Conservation (phyloP, 148 eudicot genomes). For the Silene uniflora region DNA sequence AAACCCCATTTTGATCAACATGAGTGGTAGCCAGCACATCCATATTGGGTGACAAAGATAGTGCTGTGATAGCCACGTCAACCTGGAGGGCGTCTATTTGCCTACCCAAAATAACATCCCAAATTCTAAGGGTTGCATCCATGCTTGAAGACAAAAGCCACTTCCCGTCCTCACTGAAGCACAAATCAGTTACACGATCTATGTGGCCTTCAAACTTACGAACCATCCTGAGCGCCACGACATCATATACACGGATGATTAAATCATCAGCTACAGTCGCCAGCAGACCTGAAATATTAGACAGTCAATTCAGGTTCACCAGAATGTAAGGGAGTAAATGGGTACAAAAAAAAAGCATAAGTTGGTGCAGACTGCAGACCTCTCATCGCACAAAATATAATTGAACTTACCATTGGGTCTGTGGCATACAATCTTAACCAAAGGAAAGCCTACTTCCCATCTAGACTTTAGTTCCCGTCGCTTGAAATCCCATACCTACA, state of each 20-base stretch:
- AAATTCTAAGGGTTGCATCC: constrained; percentile 94
- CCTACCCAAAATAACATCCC: constrained; percentile 92
- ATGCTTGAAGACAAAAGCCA: constrained; percentile 97
- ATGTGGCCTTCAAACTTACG: constrained; percentile 94
- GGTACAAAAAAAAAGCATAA: neutral
- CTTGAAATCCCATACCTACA: constrained; percentile 91
- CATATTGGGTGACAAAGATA: constrained; percentile 97
- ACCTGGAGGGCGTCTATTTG: constrained; percentile 91
- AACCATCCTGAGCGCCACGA: constrained; percentile 81
- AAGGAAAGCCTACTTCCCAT: constrained; percentile 69
- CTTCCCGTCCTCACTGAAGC: constrained; percentile 98
- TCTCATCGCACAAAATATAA: neutral
- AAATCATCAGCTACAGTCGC: constrained; percentile 91
- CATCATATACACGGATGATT: constrained; percentile 84
- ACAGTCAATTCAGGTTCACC: neutral
- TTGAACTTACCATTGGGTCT: constrained; percentile 61
- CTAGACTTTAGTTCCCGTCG: constrained; percentile 62
- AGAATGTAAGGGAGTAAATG: neutral
- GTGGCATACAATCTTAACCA: constrained; percentile 75
- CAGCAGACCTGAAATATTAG: constrained; percentile 53
- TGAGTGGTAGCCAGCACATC: constrained; percentile 96
- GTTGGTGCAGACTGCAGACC: neutral
- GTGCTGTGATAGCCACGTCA: constrained; percentile 77
- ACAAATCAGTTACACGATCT: constrained; percentile 85
- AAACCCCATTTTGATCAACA: constrained; percentile 94